A percentile compares a stretch with the other conserved stretches of the same genome.
These are phyloP conservation scores for Argentina anserina DNA, from an alignment of 306 rosid species.

Conservation along the genomic window DNA sequence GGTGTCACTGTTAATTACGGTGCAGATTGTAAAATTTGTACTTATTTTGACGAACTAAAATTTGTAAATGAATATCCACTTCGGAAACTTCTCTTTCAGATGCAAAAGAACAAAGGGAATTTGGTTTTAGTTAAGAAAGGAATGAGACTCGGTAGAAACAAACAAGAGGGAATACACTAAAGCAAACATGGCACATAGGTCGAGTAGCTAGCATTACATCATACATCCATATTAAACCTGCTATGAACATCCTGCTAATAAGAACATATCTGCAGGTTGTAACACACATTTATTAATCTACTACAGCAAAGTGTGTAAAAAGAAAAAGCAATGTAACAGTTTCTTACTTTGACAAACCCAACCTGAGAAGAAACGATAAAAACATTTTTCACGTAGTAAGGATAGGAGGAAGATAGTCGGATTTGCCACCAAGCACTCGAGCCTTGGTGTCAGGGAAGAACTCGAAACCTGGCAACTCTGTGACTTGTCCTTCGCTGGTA, in stretches of 20 bases:
- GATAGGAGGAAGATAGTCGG: conserved; percentile 47
- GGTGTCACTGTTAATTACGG: neutral
- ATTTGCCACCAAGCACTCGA: conserved; percentile 35
- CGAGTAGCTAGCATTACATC: conserved; percentile 1
- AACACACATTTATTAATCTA: conserved; percentile 16
- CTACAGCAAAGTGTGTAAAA: neutral
- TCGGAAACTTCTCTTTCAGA: no score
- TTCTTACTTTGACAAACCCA: conserved; percentile 1
- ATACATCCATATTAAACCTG: conserved; percentile 16
- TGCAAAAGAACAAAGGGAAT: neutral
- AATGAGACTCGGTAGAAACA: neutral
- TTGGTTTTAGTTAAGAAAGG: neutral
- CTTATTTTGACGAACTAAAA: no score
- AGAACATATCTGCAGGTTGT: conserved; percentile 5
- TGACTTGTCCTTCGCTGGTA: conserved; percentile 27
- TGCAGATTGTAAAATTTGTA: no score
- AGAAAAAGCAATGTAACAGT: neutral
- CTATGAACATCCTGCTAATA: conserved; percentile 8
- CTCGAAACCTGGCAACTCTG: conserved; percentile 34
- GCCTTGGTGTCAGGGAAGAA: conserved; percentile 53
- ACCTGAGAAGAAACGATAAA: neutral
- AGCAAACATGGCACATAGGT: neutral
- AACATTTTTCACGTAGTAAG: conserved; percentile 31
- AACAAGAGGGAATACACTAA: neutral
- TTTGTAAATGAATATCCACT: no score